Conservation (phyloP, 768 basidiomycete species). For the Gautieria morchelliformis region DNA sequence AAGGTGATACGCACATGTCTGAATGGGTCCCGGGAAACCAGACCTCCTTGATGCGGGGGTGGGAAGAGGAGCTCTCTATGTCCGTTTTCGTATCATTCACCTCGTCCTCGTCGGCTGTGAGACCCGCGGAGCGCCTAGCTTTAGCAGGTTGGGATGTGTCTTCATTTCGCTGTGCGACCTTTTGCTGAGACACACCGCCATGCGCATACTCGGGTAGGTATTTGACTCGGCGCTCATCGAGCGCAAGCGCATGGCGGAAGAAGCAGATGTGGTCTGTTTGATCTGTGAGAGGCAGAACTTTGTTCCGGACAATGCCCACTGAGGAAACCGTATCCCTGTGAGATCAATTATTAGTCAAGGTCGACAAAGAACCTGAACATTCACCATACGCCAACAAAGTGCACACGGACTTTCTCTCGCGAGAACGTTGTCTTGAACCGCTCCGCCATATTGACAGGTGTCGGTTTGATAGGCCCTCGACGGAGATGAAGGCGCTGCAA, state of each 20-base stretch:
- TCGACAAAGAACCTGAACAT: not conserved
- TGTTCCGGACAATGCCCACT: conserved; percentile 26
- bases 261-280: conserved; percentile 26
- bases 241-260: conserved; percentile 38
- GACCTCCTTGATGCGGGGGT: conserved; percentile 26
- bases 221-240: conserved; percentile 39
- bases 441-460: conserved; percentile 2
- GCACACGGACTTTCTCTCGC: conserved; percentile 23
- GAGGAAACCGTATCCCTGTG: conserved; percentile 41
- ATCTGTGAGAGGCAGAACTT: conserved; percentile 24
- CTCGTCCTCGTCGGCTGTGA: not conserved
- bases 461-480: not conserved
- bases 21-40: conserved; percentile 35
- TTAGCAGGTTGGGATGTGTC: not conserved
- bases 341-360: no score
- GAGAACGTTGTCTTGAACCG: conserved; percentile 30
- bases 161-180: not conserved
- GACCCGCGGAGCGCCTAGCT: not conserved
- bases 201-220: conserved; percentile 36
- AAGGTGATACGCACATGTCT: conserved; percentile 25
- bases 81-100: no score
- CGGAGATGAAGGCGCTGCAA: not conserved
- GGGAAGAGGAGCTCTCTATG: no score
- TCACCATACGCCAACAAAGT: conserved; percentile 37
- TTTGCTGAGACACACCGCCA: not conserved